Evolutionary conservation across 1,284 basidiomycete species (phyloP).

Genomic region (Cyathus pygmaeus): DNA sequence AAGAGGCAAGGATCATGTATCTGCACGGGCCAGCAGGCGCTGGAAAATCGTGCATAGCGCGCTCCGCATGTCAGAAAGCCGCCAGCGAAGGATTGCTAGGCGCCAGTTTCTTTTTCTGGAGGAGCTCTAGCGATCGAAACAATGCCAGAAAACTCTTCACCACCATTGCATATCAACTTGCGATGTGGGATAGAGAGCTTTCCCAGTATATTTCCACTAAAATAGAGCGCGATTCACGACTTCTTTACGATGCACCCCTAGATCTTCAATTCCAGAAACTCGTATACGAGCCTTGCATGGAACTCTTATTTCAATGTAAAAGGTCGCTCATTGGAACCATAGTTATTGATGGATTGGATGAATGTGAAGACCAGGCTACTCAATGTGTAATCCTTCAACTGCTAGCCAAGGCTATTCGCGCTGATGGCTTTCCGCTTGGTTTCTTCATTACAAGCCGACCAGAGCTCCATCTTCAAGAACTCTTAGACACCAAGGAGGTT

Average conservation of each 20-base stretch:
- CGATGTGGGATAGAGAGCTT: background rate
- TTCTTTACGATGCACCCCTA: slow-evolving; percentile 1
- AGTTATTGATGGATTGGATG: background rate
- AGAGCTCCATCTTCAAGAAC: background rate
- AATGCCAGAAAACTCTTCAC: slow-evolving; percentile 3
- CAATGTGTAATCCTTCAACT: background rate
- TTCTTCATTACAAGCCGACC: background rate
- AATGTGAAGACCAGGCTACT: background rate
- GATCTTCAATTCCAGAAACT: slow-evolving; percentile 8
- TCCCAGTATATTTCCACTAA: background rate
- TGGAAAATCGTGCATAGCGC: slow-evolving; percentile 16
- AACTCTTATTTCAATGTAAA: background rate
- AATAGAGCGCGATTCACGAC: slow-evolving; percentile 7
- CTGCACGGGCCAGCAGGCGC: slow-evolving; percentile 12
- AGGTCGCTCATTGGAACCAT: background rate
- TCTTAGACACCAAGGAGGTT: background rate
- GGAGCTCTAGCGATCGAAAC: slow-evolving; percentile 1
- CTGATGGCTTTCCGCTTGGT: background rate
- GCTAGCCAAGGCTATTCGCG: background rate
- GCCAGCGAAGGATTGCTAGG: background rate
- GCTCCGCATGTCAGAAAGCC: slow-evolving; percentile 10
- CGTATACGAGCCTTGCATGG: slow-evolving; percentile 3
- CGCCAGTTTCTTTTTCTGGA: slow-evolving; percentile 19
- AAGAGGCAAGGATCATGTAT: slow-evolving; percentile 4
- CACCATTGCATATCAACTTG: slow-evolving; percentile 19